Evolutionary conservation across 2,329 filamentous ascomycete genomes (phyloP).

Genomic region (Diatrype stigma): DNA sequence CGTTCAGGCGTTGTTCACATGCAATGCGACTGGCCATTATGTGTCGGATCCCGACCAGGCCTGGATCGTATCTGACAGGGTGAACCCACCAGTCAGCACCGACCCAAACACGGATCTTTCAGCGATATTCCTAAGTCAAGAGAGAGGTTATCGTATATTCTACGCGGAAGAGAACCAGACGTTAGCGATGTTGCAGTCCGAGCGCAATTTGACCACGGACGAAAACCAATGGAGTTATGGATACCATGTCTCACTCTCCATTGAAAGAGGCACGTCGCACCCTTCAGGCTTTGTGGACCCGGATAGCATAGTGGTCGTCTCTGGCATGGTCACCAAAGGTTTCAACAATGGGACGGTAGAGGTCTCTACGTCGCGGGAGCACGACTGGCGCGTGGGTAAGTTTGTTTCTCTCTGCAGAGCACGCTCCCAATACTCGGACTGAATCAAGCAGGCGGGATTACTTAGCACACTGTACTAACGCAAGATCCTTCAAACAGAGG

Average conservation of each 20-base stretch:
- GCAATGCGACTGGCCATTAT: conserved; percentile 9
- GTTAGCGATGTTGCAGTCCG: conserved; percentile 3
- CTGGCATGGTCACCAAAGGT: too few species aligned
- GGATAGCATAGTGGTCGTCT: not conserved
- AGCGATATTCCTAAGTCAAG: conserved; percentile 5
- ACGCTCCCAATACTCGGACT: too few species aligned
- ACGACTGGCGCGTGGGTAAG: not conserved
- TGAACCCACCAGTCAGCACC: not conserved
- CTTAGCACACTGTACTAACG: too few species aligned
- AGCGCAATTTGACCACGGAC: not conserved
- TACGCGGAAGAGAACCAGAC: conserved; percentile 5
- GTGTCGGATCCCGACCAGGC: not conserved
- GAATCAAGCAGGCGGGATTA: too few species aligned
- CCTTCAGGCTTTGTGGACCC: conserved; percentile 1
- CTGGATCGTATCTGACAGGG: conserved; percentile 1
- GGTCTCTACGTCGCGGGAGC: not conserved
- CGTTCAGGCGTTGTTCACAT: not conserved
- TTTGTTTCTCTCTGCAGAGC: too few species aligned
- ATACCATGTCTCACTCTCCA: conserved; percentile 4
- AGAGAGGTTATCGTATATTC: conserved; percentile 7
- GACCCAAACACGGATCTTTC: conserved; percentile 6
- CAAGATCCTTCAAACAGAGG: too few species aligned
- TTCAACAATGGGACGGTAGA: not conserved
- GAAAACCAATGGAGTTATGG: not conserved
- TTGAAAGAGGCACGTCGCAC: conserved; percentile 1